These are phyloP conservation scores for Botrytis aclada DNA, from an alignment of 2,329 filamentous ascomycete genomes.

Conservation along the genomic window DNA sequence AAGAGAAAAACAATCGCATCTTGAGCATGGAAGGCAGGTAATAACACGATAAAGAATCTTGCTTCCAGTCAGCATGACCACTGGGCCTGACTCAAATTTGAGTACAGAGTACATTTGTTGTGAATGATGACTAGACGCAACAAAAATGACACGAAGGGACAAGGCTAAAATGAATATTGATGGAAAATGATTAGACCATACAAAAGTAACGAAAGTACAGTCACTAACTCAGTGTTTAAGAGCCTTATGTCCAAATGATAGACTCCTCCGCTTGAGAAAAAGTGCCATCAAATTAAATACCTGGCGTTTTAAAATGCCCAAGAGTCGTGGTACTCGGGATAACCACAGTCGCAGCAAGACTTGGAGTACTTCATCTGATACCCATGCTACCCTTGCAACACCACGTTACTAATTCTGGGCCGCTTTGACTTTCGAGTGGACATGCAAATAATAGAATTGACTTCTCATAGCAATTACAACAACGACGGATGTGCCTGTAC, in stretches of 20 bases:
- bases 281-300: neutral
- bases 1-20: neutral
- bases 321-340: neutral
- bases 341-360: neutral
- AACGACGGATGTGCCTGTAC: neutral
- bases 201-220: neutral
- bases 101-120: neutral
- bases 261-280: neutral
- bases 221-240: neutral
- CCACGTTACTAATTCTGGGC: neutral
- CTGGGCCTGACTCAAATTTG: neutral
- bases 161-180: neutral
- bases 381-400: neutral
- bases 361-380: neutral
- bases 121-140: neutral
- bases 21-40: neutral
- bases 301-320: no score
- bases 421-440: neutral
- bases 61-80: neutral
- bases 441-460: neutral
- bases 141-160: neutral
- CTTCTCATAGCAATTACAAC: neutral
- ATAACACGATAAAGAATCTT: neutral
- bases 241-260: neutral
- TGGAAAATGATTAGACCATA: neutral